Evolutionary conservation across 805 yeast species (phyloP).

Genomic region (Yamadazyma laniorum): DNA sequence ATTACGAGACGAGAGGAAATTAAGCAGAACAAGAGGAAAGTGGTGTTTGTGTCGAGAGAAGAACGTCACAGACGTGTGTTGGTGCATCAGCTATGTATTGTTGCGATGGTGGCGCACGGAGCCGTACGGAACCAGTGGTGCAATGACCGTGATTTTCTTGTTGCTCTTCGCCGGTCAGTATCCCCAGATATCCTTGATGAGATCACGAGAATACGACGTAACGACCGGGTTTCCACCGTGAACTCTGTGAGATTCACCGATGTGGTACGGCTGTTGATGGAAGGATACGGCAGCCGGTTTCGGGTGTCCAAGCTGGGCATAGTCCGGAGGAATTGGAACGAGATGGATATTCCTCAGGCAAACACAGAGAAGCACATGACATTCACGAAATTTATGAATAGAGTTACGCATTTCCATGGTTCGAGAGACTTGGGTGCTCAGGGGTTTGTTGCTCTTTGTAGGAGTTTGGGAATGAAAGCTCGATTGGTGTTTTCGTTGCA

Average conservation of each 20-base stretch:
- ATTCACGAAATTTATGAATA: constrained; percentile 41
- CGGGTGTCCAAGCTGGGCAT: constrained; percentile 44
- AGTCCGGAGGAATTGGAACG: constrained; percentile 36
- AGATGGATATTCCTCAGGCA: constrained; percentile 21
- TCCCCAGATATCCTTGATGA: constrained; percentile 30
- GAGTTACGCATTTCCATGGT: constrained; percentile 54
- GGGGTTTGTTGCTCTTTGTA: constrained; percentile 75
- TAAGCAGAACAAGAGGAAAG: constrained; percentile 23
- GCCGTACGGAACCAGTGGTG: constrained; percentile 73
- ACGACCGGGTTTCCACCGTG: constrained; percentile 24
- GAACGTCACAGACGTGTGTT: constrained; percentile 52
- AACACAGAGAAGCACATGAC: constrained; percentile 26
- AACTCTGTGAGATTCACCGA: constrained; percentile 71
- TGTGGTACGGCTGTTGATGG: constrained; percentile 67
- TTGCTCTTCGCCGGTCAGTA: constrained; percentile 42
- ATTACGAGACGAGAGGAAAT: constrained; percentile 18
- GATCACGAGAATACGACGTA: constrained; percentile 10
- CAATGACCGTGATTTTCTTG: constrained; percentile 44
- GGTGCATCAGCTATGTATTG: constrained; percentile 59
- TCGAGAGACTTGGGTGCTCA: constrained; percentile 79
- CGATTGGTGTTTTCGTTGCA: constrained; percentile 82
- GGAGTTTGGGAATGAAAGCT: constrained; percentile 70
- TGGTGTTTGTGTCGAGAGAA: constrained; percentile 46
- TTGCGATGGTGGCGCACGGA: constrained; percentile 65
- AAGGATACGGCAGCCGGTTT: constrained; percentile 57